Conservation (phyloP, 345 rosid species). For the Syzygium grande region DNA sequence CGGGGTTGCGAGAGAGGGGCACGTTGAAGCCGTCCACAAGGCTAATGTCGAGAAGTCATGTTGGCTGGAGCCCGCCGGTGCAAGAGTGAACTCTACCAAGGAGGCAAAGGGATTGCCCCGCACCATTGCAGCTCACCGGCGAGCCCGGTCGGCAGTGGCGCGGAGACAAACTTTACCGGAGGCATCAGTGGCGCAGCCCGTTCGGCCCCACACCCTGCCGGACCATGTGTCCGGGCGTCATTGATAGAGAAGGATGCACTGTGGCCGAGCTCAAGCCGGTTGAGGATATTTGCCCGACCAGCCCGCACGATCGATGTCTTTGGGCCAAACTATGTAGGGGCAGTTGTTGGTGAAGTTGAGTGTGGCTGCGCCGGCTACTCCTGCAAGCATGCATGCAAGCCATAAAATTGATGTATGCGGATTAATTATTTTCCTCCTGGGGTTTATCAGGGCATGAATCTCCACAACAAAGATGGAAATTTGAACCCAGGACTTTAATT, state of each 20-base stretch:
- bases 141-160: neutral
- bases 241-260: neutral
- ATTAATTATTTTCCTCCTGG: neutral
- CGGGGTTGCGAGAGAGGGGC: neutral
- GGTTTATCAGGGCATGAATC: neutral
- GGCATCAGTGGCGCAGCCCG: neutral
- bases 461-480: neutral
- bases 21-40: neutral
- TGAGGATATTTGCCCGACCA: neutral
- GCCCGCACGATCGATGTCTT: too few relatives aligned
- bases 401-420: neutral
- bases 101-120: neutral
- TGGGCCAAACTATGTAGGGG: neutral
- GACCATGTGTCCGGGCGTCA: neutral
- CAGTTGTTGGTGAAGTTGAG: neutral
- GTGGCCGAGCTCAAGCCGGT: neutral
- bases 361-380: neutral
- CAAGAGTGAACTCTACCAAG: neutral
- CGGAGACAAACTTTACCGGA: neutral
- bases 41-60: neutral
- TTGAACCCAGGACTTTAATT: neutral
- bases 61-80: neutral
- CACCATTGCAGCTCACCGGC: neutral
- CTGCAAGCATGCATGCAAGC: neutral
- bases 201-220: neutral